Evolutionary conservation across 2,329 filamentous ascomycete genomes (phyloP), one percentile per base, ranked within the genome.

Genomic region (Lasiodiplodia citricola): DNA sequence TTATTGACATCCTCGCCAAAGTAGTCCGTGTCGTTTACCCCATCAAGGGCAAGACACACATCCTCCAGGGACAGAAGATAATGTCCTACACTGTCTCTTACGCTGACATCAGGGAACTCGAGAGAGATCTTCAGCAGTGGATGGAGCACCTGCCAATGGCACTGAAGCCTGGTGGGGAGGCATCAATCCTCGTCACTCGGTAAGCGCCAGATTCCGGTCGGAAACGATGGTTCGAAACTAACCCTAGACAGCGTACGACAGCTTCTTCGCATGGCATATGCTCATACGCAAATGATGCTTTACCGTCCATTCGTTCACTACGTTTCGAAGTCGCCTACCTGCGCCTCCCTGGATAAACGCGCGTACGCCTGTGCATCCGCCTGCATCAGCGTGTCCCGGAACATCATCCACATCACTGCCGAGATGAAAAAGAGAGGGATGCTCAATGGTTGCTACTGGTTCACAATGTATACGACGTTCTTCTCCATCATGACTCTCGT

Each of bases 251-350:
- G 87, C 66, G 82, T 86, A n/a, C 92, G 93, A 70, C 92, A 94
- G 71, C 83, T 94, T 28, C 83, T 96, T 23, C 87, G 92, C 44
- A 90, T 96, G 79, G 88, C 90, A n/a, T 95, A 92, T 76, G 91
- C 91, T 2, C 92, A 95, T 74, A 91, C 94, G 5, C 92, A 95
- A 75, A 90, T 96, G 78, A 89, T 96, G 75, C 82, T 96, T 2
- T 96, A 96, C 75, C 85, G 93, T 21, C 93, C 93, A 0, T 96
- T 96, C 77, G 81, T 96, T 14, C 93, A 96, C 76, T 96, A 95
- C 73, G 89, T 93, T 18, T 93, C 92, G 8, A 88, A 89, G 54
- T 77, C 81, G 23, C 81, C 81, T 71, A 79, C 80, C 68, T 81
- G 81, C 8, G 83, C 83, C 57, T 80, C 81, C 57, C 83, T 92